Evolutionary conservation across 2,329 filamentous ascomycete species (phyloP).

Genomic region (Fonsecaea multimorphosa): DNA sequence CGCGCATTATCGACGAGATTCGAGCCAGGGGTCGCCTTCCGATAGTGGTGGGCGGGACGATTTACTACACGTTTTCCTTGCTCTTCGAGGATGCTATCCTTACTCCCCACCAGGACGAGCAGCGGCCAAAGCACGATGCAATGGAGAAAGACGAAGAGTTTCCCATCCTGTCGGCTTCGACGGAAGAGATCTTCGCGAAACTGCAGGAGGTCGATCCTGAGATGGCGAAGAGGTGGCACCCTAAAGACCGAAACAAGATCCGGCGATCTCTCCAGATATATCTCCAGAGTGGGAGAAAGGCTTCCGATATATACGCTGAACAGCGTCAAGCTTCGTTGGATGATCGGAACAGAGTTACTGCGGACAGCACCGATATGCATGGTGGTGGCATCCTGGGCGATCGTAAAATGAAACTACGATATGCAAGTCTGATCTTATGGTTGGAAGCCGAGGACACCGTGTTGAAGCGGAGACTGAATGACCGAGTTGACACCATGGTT

Average conservation of each 20-base stretch:
- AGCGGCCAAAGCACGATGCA: constrained; percentile 39
- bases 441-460: constrained; percentile 74
- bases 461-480: constrained; percentile 73
- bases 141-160: constrained; percentile 40
- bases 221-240: constrained; percentile 93
- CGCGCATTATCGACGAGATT: constrained; percentile 76
- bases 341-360: background rate
- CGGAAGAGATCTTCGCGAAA: constrained; percentile 73
- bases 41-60: constrained; percentile 90
- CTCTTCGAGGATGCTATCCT: constrained; percentile 78
- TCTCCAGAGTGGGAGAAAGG: constrained; percentile 77
- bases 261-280: constrained; percentile 88
- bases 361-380: constrained; percentile 34
- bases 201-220: constrained; percentile 81
- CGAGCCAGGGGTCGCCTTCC: constrained; percentile 77
- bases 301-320: constrained; percentile 85
- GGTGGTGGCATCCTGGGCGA: constrained; percentile 24
- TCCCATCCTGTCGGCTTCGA: constrained; percentile 74
- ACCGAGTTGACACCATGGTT: constrained; percentile 84
- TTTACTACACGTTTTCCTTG: constrained; percentile 91
- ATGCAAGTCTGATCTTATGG: constrained; percentile 79
- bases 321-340: constrained; percentile 55
- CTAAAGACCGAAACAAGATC: constrained; percentile 89
- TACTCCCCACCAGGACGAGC: constrained; percentile 39
- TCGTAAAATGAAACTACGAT: constrained; percentile 52